Conservation (phyloP, 2,329 filamentous ascomycete genomes). For the Pseudodiploospora longispora region DNA sequence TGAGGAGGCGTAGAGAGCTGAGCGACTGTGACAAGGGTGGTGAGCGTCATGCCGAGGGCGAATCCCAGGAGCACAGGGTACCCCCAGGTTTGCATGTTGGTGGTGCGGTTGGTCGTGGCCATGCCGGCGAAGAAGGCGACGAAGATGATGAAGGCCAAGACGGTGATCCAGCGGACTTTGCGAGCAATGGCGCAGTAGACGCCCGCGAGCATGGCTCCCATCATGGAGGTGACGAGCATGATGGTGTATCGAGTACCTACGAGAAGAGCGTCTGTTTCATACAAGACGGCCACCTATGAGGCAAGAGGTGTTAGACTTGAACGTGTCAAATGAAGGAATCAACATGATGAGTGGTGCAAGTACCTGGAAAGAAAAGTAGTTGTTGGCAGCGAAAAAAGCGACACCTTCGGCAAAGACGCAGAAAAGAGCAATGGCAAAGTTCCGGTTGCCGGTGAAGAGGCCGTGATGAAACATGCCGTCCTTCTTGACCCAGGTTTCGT, state of each 20-base stretch:
- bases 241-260: slow-evolving; percentile 26
- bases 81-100: slow-evolving; percentile 23
- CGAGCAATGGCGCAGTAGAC: slow-evolving; percentile 21
- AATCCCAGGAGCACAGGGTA: slow-evolving; percentile 28
- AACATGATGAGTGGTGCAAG: no score
- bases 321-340: no score
- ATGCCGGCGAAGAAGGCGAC: slow-evolving; percentile 26
- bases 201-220: slow-evolving; percentile 22
- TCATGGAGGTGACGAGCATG: slow-evolving; percentile 21
- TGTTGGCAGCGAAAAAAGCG: slow-evolving; percentile 33
- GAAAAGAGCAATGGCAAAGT: slow-evolving; percentile 27
- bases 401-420: slow-evolving; percentile 30
- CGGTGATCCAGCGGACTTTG: slow-evolving; percentile 17
- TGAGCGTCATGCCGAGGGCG: slow-evolving; percentile 26
- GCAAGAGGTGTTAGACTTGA: no score
- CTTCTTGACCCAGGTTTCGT: slow-evolving; percentile 26
- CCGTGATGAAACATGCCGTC: slow-evolving; percentile 35
- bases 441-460: slow-evolving; percentile 26
- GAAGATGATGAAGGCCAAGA: slow-evolving; percentile 18
- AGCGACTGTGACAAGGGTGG: slow-evolving; percentile 26
- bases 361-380: slow-evolving; percentile 33
- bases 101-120: slow-evolving; percentile 21
- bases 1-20: slow-evolving; percentile 30
- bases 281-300: slow-evolving; percentile 18
- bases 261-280: slow-evolving; percentile 26